phyloP scores from a whole-genome alignment of 75 land plant genomes.

The Sequoia sempervirens region DNA sequence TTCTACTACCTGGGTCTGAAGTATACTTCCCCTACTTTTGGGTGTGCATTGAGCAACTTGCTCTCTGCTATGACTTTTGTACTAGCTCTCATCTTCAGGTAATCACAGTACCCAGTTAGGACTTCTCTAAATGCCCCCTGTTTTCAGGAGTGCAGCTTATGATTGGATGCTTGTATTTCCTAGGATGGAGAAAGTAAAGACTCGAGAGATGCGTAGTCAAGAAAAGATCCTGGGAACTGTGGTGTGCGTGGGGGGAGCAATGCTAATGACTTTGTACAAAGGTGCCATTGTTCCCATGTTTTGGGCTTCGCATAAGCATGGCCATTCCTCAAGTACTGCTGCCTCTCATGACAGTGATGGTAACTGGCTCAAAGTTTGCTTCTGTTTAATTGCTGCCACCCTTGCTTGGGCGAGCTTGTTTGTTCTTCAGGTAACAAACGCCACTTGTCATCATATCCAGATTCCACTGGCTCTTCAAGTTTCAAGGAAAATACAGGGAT shows the following conservation, averaged over 20 bases:
- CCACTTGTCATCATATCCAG: background rate
- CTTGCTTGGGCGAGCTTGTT: too few relatives aligned
- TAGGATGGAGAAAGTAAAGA: constrained; percentile 31
- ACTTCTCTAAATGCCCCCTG: too few relatives aligned
- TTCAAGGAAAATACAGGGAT: too few relatives aligned
- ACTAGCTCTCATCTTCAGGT: constrained; percentile 24
- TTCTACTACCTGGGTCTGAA: constrained; percentile 38
- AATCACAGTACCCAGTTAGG: background rate
- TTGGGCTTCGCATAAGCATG: constrained; percentile 12
- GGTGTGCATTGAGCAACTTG: constrained; percentile 36
- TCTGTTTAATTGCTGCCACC: constrained; percentile 19
- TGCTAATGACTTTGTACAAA: too few relatives aligned
- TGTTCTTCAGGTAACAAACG: too few relatives aligned
- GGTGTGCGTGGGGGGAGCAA: constrained; percentile 33
- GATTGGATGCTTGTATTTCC: background rate
- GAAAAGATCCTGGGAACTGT: constrained; percentile 16
- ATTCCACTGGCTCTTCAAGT: too few relatives aligned
- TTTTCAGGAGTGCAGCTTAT: background rate
- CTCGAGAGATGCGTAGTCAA: too few relatives aligned
- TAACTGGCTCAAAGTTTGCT: constrained; percentile 27
- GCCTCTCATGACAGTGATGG: background rate
- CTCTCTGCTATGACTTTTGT: too few relatives aligned
- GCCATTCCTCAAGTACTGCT: background rate
- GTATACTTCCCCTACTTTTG: constrained; percentile 33
- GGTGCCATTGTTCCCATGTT: constrained; percentile 21